These are phyloP conservation scores for Exophiala calicioides DNA, from an alignment of 2,329 filamentous ascomycete genomes.

Conservation along the genomic window DNA sequence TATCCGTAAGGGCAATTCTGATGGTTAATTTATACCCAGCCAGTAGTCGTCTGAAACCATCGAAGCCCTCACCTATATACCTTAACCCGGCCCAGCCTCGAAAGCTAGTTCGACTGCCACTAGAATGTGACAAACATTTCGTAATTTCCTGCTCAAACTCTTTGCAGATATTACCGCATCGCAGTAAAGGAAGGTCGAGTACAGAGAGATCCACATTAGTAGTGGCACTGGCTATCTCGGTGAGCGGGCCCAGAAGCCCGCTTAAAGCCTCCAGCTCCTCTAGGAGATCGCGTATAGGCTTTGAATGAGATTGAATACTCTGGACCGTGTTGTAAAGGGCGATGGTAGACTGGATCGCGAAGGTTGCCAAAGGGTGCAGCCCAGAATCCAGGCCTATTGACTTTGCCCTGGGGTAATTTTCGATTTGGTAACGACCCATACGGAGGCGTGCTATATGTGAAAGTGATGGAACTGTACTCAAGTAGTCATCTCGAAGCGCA, in stretches of 20 bases:
- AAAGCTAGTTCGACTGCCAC: constrained; percentile 42
- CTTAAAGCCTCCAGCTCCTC: constrained; percentile 45
- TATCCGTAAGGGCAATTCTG: constrained; percentile 44
- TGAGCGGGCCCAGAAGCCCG: constrained; percentile 40
- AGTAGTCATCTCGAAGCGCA: too few relatives aligned
- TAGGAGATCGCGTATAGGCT: constrained; percentile 43
- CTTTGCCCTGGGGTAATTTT: constrained; percentile 38
- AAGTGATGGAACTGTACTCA: too few relatives aligned
- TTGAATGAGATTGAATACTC: constrained; percentile 42
- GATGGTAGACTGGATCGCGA: constrained; percentile 44
- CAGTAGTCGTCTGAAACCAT: constrained; percentile 43
- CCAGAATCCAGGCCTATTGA: constrained; percentile 42
- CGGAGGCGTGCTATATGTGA: too few relatives aligned
- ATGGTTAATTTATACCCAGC: constrained; percentile 47
- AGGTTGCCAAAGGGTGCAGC: constrained; percentile 39
- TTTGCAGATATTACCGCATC: constrained; percentile 46
- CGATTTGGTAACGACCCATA: too few relatives aligned
- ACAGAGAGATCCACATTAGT: constrained; percentile 34
- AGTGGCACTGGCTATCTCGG: constrained; percentile 34
- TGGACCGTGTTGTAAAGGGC: constrained; percentile 42
- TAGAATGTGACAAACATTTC: constrained; percentile 40
- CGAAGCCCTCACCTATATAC: constrained; percentile 49
- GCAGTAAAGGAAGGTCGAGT: constrained; percentile 42
- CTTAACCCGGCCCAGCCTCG: constrained; percentile 48
- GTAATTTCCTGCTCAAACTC: constrained; percentile 45